phyloP scores from a whole-genome alignment of 148 eudicot genomes.

The Chenopodium album region DNA sequence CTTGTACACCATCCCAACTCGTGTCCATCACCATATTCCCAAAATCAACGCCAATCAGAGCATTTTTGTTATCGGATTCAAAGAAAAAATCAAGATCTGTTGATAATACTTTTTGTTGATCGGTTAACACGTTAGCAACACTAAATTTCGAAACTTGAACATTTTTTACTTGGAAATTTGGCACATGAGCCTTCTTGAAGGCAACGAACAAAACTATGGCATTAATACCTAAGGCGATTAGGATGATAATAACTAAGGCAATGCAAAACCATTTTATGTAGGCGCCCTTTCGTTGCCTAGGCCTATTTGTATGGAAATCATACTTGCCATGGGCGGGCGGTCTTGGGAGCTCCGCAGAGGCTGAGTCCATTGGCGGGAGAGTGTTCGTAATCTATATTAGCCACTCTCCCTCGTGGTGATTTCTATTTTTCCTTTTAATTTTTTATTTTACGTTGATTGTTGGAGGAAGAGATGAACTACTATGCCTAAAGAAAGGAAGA shows the following conservation, averaged over 20 bases:
- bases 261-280: slow-evolving; percentile 6
- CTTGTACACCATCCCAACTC: slow-evolving; percentile 32
- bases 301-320: slow-evolving; percentile 22
- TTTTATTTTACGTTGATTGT: background rate
- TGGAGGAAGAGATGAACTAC: background rate
- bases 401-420: slow-evolving; percentile 4
- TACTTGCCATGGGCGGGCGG: slow-evolving; percentile 32
- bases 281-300: slow-evolving; percentile 1
- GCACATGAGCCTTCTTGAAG: slow-evolving; percentile 30
- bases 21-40: slow-evolving; percentile 37
- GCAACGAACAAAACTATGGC: slow-evolving; percentile 22
- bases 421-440: background rate
- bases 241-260: background rate
- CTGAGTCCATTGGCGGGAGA: slow-evolving; percentile 17
- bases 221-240: slow-evolving; percentile 15
- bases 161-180: slow-evolving; percentile 28
- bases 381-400: background rate
- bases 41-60: slow-evolving; percentile 24
- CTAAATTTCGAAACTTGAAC: slow-evolving; percentile 30
- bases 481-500: background rate
- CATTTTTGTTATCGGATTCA: slow-evolving; percentile 28
- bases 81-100: slow-evolving; percentile 30
- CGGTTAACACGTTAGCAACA: slow-evolving; percentile 9
- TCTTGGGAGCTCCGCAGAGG: slow-evolving; percentile 18
- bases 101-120: slow-evolving; percentile 29